Conservation (phyloP, 2,329 filamentous ascomycete species). For the Colletotrichum chlorophyti region DNA sequence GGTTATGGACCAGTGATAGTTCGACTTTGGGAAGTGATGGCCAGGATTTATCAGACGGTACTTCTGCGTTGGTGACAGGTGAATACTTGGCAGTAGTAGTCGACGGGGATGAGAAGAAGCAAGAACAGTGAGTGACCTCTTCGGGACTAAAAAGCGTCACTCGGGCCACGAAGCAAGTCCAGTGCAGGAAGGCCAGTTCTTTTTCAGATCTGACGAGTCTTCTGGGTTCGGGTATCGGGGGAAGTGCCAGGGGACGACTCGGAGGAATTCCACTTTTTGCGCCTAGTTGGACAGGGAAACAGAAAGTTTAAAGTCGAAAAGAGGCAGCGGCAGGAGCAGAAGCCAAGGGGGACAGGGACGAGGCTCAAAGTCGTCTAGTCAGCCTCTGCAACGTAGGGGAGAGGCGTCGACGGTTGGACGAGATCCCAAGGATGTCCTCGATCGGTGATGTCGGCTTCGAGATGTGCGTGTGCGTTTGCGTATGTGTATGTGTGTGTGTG, state of each 20-base stretch:
- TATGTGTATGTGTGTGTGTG: too few relatives aligned
- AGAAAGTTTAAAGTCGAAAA: not conserved
- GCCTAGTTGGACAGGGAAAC: not conserved
- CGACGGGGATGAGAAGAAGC: too few relatives aligned
- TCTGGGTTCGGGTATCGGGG: not conserved
- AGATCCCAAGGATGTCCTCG: too few relatives aligned
- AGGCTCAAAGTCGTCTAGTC: too few relatives aligned
- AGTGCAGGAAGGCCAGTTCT: not conserved
- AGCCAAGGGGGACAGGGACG: constrained; percentile 6
- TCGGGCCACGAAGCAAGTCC: not conserved
- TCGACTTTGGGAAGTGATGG: not conserved
- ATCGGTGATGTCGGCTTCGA: too few relatives aligned
- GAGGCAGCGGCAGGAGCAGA: constrained; percentile 3
- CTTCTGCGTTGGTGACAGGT: too few relatives aligned
- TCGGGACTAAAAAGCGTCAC: too few relatives aligned
- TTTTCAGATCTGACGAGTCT: too few relatives aligned
- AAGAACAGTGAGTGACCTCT: too few relatives aligned
- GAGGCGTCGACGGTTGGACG: not conserved
- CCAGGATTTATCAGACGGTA: too few relatives aligned
- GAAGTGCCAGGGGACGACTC: not conserved
- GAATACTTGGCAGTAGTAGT: too few relatives aligned
- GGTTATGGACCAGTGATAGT: not conserved
- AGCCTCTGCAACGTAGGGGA: not conserved
- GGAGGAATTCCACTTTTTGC: constrained; percentile 1
- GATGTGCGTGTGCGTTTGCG: too few relatives aligned